Base-by-base conservation (phyloP, 306 rosid species). In the Corylus americana region DNA sequence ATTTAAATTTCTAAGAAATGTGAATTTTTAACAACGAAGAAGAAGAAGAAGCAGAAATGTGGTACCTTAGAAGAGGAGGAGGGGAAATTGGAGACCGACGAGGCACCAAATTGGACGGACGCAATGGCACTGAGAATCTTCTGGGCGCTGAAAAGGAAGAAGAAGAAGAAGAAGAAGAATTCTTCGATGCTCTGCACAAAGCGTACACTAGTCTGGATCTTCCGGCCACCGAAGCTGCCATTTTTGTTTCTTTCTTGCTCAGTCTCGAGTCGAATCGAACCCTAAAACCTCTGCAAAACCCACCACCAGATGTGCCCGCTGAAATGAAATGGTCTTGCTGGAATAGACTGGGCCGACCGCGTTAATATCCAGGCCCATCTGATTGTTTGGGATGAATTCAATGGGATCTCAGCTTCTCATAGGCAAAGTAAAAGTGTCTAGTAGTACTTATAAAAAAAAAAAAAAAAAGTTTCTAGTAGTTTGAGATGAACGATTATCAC, bases 191-290 rank as follows among this genome's bases (percentile, higher is more conserved):
- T 77, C 86, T 77, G 75, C 55, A 73, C 29, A 86, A 47, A 10
- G 82, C 50, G 3, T 76, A 85, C 39, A 83, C 53, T 11, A 77
- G 55, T 42, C 68, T 70, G 44, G 83, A 68, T 63, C 89, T 83
- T 29, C 81, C 85, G 20, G 89, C 83, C 50, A 77, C n/a, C 20
- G 86, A 79, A 73, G 89, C 82, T 67, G 86, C 81, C 86, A 86
- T 86, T 44, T 11, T 17, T 8, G 29, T 51, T 49, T 8, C 47
- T 53, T 11, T 42, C 39, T 47, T 58, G 67, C 20, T 45, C 74
- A 4, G 16, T 9, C 53, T 42, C 13, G 9, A 4, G 6, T 53
- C 58, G 11, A 25, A 45, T 71, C 18, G 48, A 79, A 77, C 88
- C 83, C 88, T 63, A 82, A 79, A 79, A 76, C 78, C 89, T 81